Percentiles rank a stretch among this genome's conserved stretches.
phyloP scores from a whole-genome alignment of 192 early-diverging fungal species.

The Dissophora ornata region DNA sequence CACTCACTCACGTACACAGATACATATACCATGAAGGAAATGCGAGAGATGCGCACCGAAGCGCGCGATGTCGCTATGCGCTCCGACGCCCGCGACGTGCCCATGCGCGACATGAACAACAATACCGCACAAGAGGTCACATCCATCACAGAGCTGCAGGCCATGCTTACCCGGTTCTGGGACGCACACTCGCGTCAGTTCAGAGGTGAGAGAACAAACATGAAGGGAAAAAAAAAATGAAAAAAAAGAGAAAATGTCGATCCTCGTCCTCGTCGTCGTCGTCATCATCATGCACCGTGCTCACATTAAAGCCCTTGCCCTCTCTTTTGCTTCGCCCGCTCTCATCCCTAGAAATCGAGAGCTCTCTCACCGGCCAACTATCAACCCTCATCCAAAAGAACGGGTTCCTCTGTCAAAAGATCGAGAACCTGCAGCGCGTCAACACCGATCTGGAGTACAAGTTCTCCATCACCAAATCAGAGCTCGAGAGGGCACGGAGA shows the following conservation, averaged over 20 bases:
- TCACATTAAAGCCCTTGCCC: background rate
- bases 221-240: too few relatives aligned
- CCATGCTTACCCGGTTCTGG: conserved; percentile 51
- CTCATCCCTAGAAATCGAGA: conserved; percentile 38
- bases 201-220: conserved; percentile 27
- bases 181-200: conserved; percentile 50
- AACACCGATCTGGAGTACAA: conserved; percentile 54
- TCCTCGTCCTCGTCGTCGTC: background rate
- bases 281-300: too few relatives aligned
- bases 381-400: conserved; percentile 53
- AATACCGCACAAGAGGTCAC: conserved; percentile 52
- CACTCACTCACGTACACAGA: too few relatives aligned
- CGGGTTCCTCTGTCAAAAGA: conserved; percentile 54
- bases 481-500: conserved; percentile 45
- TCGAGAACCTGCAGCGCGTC: conserved; percentile 48
- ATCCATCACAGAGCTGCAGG: conserved; percentile 47
- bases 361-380: conserved; percentile 45
- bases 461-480: conserved; percentile 52
- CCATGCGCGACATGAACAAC: conserved; percentile 40
- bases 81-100: too few relatives aligned
- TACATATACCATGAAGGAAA: too few relatives aligned
- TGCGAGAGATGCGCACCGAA: too few relatives aligned
- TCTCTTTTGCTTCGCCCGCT: too few relatives aligned
- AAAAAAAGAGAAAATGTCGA: too few relatives aligned
- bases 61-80: too few relatives aligned